Base-by-base conservation (phyloP, 2,329 filamentous ascomycete species). In the Parastagonospora avenae region DNA sequence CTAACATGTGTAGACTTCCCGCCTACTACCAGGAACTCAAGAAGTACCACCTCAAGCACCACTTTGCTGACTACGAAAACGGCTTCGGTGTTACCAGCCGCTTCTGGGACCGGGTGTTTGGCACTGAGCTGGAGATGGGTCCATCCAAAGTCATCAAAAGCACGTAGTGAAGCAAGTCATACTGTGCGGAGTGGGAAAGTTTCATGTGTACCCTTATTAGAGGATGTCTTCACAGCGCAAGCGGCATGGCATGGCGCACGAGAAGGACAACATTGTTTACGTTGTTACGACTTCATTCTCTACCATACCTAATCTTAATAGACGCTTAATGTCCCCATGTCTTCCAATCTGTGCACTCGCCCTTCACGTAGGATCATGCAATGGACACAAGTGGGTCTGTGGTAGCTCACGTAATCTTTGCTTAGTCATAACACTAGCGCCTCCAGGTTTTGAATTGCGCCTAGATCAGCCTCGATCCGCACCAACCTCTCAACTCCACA, bases 11-110 rank as follows among this genome's bases (percentile, higher is more conserved):
- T 30, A 86, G 84, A 65, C 85, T 99, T 2, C 94, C 94, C 12
- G 78, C 87, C 2, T 96, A 91, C 83, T 97, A 95, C 79, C 90
- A 90, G 76, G 82, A 86, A 59, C 84, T 97, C 66, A 99, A 99
- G 86, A 97, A 96, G 77, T 96, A 97, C 71, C 94, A 99, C 72
- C 86, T 99, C 28, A 86, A 92, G 72, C 94, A 99, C 73, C 94
- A 99, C 78, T 99, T 97, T 76, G 91, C 94, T 55, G 94, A 99
- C 74, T 99, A 95, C 73, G 90, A 99, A 76, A 93, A 96, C 60
- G 94, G 94, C 45, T 99, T 97, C 65, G 94, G 94, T 49, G 93
- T 99, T 44, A 97, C 93, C 29, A 97, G 89, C 80, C 86, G 88
- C 60, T 96, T 99, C 81, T 99, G 94, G 94, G 94, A 99, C 74